Base-by-base conservation (phyloP, 345 rosid species). In the Gossypium arboreum region DNA sequence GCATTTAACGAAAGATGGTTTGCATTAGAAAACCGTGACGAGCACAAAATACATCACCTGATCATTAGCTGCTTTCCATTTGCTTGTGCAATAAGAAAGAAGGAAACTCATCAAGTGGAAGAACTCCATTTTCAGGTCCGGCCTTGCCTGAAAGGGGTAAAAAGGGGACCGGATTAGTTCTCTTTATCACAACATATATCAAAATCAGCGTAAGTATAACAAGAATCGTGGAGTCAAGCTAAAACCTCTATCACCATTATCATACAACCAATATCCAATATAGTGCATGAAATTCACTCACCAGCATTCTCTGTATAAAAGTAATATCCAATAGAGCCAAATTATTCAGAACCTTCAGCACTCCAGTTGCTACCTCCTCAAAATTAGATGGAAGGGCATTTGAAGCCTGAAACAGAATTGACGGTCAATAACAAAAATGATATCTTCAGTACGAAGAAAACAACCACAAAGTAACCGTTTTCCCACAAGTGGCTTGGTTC, bases 91-190 rank as follows among this genome's bases (percentile, higher is more conserved):
- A 78, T 88, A 87, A 79, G 95, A 88, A 54, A 90, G 91, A 75
- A 88, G 90, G 79, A 91, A 91, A 81, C 90, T 87, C 89, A 85
- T 87, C 79, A 91, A 76, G 78, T 91, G 95, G 77, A 91, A 91
- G 77, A 91, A 81, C 81, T 91, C 95, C 95, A 86, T 87, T 77
- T 85, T 91, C 80, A 88, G 82, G 76, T 89, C 95, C 12, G 87
- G 87, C 91, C 88, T 86, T 47, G 93, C 92, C 92, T 91, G 87
- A 27, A 73, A 25, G 52, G 45, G 50, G 68, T 41, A n/a, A 71
- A 57, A 64, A 29, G 18, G 13, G n/a, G 51, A 77, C n/a, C 43
- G 47, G 58, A 57, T 45, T 55, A 75, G 22, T 11, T 71, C 41
- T 27, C 10, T 52, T 48, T 27, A 22, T 34, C 41, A 34, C 41